Base-by-base conservation (phyloP, 2,329 filamentous ascomycete species). In the Emergomyces pasteurianus region DNA sequence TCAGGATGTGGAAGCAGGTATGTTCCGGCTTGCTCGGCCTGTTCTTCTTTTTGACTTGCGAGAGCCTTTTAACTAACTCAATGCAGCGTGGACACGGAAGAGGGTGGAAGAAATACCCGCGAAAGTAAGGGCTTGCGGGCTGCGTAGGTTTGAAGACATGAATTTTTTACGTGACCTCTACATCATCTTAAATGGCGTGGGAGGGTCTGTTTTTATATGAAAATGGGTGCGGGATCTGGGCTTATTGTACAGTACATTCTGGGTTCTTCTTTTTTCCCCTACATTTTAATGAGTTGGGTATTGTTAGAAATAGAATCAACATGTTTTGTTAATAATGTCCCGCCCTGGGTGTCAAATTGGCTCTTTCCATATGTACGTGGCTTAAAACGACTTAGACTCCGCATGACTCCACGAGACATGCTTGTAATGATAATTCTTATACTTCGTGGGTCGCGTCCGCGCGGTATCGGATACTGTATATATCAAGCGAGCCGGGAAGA, bases 1-100 rank as follows among this genome's bases (percentile, higher is more conserved):
- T 99, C 73, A 84, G 88, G 75, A 81, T 88, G 74, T 99, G 92
- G 94, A 96, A 96, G 78, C 86, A 88, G 84, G 89, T 94, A 79
- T 73, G 85, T 76, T 61, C 58, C 60, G 42, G 60, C 57, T 61
- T 58, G 38, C 52, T 58, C 47, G 52, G 36, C 59, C 28, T 23
- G 28, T 53, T 23, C 14, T 3, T 8, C 55, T 18, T n/a, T 60
- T 53, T n/a, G 16, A 21, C 53, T 61, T 14, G 36, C 42, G 58
- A n/a, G 18, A 42, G 3, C 26, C 3, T 38, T 42, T 62, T 47
- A 10, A 67, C 75, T 81, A 74, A 79, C 69, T 58, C 21, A 58
- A 31, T 58, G 67, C 70, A 86, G 82, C 81, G 80, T 78, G 86
- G 87, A 65, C 86, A 89, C 74, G 86, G 87, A 68, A 79, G 85